Evolutionary conservation across 371 early-diverging fungal genomes (phyloP).

Genomic region (Rhizomucor miehei): DNA sequence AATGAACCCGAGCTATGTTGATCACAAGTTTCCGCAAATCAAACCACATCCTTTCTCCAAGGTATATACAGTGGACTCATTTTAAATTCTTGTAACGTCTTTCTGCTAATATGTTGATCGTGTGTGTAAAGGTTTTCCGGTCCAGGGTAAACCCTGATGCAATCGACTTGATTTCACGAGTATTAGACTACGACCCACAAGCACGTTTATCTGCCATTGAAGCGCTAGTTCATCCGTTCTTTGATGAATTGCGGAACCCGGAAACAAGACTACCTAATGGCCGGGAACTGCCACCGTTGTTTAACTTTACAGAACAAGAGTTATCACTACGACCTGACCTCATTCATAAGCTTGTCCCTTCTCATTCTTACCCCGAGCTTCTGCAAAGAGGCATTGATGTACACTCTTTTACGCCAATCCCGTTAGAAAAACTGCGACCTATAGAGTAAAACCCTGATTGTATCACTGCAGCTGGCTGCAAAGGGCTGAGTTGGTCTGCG

Average conservation of each 20-base stretch:
- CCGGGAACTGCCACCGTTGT: conserved; percentile 82
- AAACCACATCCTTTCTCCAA: conserved; percentile 53
- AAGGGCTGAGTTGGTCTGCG: background rate
- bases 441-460: background rate
- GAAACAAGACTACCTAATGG: conserved; percentile 81
- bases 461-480: background rate
- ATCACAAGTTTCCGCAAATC: conserved; percentile 95
- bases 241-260: conserved; percentile 92
- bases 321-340: conserved; percentile 52
- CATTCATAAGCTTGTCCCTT: conserved; percentile 59
- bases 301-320: conserved; percentile 83
- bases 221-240: conserved; percentile 96
- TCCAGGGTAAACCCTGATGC: conserved; percentile 80
- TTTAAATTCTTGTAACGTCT: background rate
- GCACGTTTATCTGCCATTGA: conserved; percentile 89
- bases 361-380: conserved; percentile 55
- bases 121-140: conserved; percentile 26
- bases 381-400: conserved; percentile 41
- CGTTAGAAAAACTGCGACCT: conserved; percentile 18
- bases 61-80: conserved; percentile 13
- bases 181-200: conserved; percentile 95
- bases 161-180: conserved; percentile 81
- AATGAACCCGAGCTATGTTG: conserved; percentile 94
- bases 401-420: conserved; percentile 32
- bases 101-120: too few relatives aligned